Base-by-base conservation (phyloP, 352 stramenopile genomes). In the Achlya hypogyna region DNA sequence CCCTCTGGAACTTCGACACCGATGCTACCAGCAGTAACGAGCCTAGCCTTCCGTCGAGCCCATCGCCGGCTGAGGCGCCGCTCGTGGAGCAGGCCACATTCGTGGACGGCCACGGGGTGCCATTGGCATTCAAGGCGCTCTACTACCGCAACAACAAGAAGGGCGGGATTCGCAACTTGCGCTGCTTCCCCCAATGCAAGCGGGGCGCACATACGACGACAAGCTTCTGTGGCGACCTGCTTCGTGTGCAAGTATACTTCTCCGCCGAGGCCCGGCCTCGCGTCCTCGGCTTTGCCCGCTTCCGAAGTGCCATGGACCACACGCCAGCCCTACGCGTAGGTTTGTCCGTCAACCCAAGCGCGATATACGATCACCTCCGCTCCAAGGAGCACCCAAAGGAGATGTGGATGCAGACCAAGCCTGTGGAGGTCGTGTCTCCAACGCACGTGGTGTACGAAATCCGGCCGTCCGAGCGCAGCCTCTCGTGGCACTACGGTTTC, bases 61-160 rank as follows among this genome's bases (percentile, higher is more conserved):
- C 14, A 10, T 3, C 25, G 25, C 10, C 31, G 31, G 8, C n/a
- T 9, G 25, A 6, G 16, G 6, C 25, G n/a, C 20, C 12, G 14
- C 8, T 31, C 16, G 20, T 67, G 3, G 23, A 29, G 2, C 8
- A 40, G 8, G 47, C 47, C 12, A 42, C 20, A 22, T 67, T 67
- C 22, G 32, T 67, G n/a, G 60, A 67, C 34, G 47, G n/a, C 18
- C 27, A 52, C 23, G 60, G 60, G 20, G 12, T 32, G 6, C 42
- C 60, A 10, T 34, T 59, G 10, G 42, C 27, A 22, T 67, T 67
- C 34, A 67, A 67, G 23, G 18, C 60, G 51, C 25, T 67, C 20
- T 67, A 67, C 60, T 67, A 56, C 31, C 60, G 60, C 51, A 67
- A 67, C 35, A 67, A 67, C 60, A 67, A 67, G 34, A 67, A 67